Percentiles rank a stretch among this genome's conserved stretches.
phyloP scores from a whole-genome alignment of 495 filamentous ascomycete genomes.

The Pyrenula massariospora region DNA sequence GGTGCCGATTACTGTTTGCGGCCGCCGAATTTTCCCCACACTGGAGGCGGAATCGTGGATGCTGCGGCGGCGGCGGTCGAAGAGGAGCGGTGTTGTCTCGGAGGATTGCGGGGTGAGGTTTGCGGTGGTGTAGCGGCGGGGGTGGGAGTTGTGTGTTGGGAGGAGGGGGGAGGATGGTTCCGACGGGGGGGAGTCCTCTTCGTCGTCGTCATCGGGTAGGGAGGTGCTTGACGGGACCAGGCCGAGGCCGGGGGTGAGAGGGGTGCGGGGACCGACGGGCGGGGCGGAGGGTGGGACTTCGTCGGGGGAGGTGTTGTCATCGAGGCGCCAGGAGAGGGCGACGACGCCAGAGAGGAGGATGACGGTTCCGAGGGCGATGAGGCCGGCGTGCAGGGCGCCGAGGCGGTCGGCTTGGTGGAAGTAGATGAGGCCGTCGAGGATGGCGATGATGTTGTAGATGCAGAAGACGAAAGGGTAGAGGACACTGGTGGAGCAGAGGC shows the following conservation, averaged over 20 bases:
- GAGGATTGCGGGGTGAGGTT: conserved; percentile 1
- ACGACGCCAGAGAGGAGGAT: conserved; percentile 83
- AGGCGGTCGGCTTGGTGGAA: conserved; percentile 81
- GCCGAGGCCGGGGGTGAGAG: conserved; percentile 57
- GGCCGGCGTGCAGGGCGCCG: conserved; percentile 57
- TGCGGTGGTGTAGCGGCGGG: conserved; percentile 4
- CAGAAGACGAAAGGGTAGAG: conserved; percentile 98
- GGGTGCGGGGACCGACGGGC: conserved; percentile 41
- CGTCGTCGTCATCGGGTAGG: neutral
- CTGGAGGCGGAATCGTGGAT: neutral
- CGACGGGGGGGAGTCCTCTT: conserved; percentile 33
- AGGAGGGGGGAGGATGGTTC: neutral
- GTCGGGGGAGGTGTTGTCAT: conserved; percentile 34
- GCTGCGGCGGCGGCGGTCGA: neutral
- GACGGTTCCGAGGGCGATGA: conserved; percentile 78
- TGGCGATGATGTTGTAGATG: conserved; percentile 98
- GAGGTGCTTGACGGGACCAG: conserved; percentile 47
- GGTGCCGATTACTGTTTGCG: conserved; percentile 9
- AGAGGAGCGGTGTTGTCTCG: conserved; percentile 3
- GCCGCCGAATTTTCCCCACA: neutral
- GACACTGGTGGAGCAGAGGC: conserved; percentile 88
- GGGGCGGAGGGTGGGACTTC: conserved; percentile 37
- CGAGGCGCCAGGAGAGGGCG: conserved; percentile 86
- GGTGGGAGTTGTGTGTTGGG: conserved; percentile 20
- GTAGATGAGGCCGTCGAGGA: conserved; percentile 93